phyloP scores from a whole-genome alignment of 352 stramenopile species.

The Pilasporangium apinafurcum region DNA sequence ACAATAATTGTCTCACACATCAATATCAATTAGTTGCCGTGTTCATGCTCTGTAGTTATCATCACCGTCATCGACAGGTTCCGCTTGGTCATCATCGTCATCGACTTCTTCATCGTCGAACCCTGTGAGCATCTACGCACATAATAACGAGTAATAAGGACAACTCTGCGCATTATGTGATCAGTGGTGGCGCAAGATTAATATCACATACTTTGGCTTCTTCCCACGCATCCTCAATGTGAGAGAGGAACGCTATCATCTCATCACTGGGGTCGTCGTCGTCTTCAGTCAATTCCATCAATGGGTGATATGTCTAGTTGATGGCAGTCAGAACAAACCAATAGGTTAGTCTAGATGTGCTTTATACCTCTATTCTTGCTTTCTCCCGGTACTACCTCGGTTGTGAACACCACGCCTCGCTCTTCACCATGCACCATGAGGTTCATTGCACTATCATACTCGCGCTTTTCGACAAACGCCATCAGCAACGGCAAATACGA shows the following conservation, averaged over 20 bases:
- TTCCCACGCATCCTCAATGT: constrained; percentile 60
- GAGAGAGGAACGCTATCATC: constrained; percentile 47
- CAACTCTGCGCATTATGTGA: too few species aligned
- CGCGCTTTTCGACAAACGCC: constrained; percentile 23
- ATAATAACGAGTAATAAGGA: too few species aligned
- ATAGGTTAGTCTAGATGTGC: not conserved
- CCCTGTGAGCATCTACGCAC: constrained; percentile 9
- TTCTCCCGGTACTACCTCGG: too few species aligned
- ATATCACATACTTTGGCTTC: constrained; percentile 49
- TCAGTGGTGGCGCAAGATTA: too few species aligned
- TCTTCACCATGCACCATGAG: constrained; percentile 31
- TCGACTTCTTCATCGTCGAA: constrained; percentile 12
- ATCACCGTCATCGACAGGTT: constrained; percentile 16
- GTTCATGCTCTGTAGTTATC: constrained; percentile 7
- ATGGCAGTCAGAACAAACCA: not conserved
- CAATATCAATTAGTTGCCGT: too few species aligned
- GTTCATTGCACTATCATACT: constrained; percentile 36
- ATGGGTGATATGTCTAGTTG: constrained; percentile 44
- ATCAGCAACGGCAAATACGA: constrained; percentile 42
- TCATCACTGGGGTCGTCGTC: constrained; percentile 44
- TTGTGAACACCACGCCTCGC: constrained; percentile 45
- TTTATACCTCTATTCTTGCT: too few species aligned
- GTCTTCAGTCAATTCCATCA: constrained; percentile 40
- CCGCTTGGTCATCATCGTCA: constrained; percentile 5
- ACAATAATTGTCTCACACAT: not conserved